phyloP scores from a whole-genome alignment of 192 early-diverging fungal genomes.

The Backusella luteola region DNA sequence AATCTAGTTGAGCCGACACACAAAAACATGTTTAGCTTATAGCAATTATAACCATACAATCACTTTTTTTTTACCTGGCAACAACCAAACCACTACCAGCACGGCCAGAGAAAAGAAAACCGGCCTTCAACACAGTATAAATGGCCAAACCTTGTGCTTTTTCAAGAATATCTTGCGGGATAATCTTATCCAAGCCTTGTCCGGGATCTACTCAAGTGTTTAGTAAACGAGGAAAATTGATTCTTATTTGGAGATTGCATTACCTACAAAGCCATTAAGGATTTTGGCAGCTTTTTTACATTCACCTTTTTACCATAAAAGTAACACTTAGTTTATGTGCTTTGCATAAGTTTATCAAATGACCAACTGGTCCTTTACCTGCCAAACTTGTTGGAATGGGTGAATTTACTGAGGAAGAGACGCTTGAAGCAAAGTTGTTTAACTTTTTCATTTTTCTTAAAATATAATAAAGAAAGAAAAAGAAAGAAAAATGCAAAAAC shows the following conservation, averaged over 20 bases:
- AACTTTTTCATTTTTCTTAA: not conserved
- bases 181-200: conserved; percentile 63
- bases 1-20: not conserved
- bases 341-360: not conserved
- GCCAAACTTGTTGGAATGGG: conserved; percentile 13
- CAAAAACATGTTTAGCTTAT: not conserved
- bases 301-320: conserved; percentile 17
- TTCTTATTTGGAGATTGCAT: not conserved
- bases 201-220: conserved; percentile 28
- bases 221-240: not conserved
- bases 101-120: conserved; percentile 88
- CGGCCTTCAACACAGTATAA: conserved; percentile 91
- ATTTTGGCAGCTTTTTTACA: conserved; percentile 33
- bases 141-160: conserved; percentile 94
- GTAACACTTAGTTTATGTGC: not conserved
- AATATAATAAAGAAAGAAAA: not conserved
- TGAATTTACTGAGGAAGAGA: not conserved
- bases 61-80: conserved; percentile 51
- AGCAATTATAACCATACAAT: not conserved
- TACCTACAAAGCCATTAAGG: conserved; percentile 32
- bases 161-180: conserved; percentile 58
- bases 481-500: not conserved
- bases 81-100: conserved; percentile 89
- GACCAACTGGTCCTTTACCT: not conserved
- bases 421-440: not conserved